Evolutionary conservation across 208 protist genomes (phyloP).

Genomic region (Histomonas meleagridis): DNA sequence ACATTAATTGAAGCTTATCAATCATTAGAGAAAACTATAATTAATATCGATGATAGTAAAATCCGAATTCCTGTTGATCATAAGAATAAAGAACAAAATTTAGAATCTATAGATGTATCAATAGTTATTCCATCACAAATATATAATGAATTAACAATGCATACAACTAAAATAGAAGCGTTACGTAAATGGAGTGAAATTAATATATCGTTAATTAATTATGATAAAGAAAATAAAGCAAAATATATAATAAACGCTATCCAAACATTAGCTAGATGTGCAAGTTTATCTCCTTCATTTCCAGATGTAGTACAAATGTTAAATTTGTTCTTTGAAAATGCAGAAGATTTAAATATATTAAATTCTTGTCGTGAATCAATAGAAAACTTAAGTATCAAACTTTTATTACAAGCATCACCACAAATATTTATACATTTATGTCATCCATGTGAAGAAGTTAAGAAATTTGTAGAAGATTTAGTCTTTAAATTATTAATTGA

Average conservation of each 20-base stretch:
- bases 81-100: too few species aligned
- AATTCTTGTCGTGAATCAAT: not conserved
- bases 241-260: constrained; percentile 25
- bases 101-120: too few species aligned
- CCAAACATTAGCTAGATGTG: not conserved
- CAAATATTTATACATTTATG: not conserved
- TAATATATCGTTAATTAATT: not conserved
- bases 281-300: not conserved
- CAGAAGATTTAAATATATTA: not conserved
- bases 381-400: not conserved
- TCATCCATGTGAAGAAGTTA: not conserved
- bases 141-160: too few species aligned
- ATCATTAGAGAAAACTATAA: not conserved
- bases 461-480: not conserved
- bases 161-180: not conserved
- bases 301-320: not conserved
- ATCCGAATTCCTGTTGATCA: not conserved
- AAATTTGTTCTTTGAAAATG: constrained; percentile 7
- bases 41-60: not conserved
- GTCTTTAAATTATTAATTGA: not conserved
- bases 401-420: constrained; percentile 21
- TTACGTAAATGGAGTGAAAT: not conserved
- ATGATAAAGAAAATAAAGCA: not conserved
- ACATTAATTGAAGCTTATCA: not conserved
- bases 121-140: too few species aligned